Evolutionary conservation across 768 basidiomycete species (phyloP), one percentile per base, ranked within the genome.

Genomic region (Neoboletus brunneissimus): DNA sequence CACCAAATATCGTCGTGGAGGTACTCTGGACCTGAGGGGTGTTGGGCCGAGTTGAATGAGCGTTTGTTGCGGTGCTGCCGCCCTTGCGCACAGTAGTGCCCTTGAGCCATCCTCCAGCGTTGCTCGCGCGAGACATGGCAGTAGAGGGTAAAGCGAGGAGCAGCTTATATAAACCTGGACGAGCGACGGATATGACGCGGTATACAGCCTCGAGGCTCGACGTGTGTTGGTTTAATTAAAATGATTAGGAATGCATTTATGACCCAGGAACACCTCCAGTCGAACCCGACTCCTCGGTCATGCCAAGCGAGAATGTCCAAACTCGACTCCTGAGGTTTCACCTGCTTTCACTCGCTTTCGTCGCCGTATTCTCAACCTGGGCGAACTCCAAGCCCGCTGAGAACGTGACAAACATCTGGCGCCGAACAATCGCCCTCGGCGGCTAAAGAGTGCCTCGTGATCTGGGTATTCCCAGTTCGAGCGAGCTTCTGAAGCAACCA

Each of bases 71-170:
- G 23, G 76, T 54, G 6, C 73, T 67, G 13, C 79, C 83, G 6
- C 83, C 82, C 70, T 88, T 91, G 59, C 87, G 82, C 27, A 92
- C 77, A 5, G 86, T 88, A 49, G 87, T 89, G 3, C 90, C 90
- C 54, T 82, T 84, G 37, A 91, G 77, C 87, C 87, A 90, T 34
- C 72, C 70, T 15, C 66, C 72, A 12, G 54, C 41, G 6, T 54
- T 61, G 53, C 22, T 67, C 7, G 70, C 52, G 25, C 71, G 68
- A 41, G 74, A 72, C 75, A 77, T 77, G 57, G 22, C 8, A 2
- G 52, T 54, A 8, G 23, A 25, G 11, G 6, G 18, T 2, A 29
- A 7, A 51, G 47, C 38, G 31, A 41, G 29, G 44, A 6, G 44
- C 12, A 12, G 50, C 56, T 67, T 62, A 58, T 52, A 53, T 55